These are phyloP conservation scores for Aphelidium insulamus DNA, from an alignment of 371 early-diverging fungal species.

Conservation along the genomic window DNA sequence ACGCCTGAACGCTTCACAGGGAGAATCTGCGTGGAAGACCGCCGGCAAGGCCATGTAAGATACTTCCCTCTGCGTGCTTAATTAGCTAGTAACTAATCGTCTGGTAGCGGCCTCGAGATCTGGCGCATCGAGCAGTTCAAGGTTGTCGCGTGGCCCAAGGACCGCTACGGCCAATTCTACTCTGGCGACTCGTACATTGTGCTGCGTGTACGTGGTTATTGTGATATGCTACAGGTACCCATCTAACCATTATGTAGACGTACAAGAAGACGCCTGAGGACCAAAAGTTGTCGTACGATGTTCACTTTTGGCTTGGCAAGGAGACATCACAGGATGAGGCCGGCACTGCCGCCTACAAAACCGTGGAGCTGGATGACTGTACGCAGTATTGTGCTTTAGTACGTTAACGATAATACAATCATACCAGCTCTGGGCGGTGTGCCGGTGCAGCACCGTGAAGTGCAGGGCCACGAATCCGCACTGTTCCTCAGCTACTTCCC, in stretches of 20 bases:
- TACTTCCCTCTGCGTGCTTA: no score
- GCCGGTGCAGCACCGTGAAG: constrained; percentile 58
- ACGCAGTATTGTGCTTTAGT: constrained; percentile 5
- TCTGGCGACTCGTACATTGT: constrained; percentile 58
- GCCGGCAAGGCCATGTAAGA: no score
- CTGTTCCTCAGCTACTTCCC: constrained; percentile 42
- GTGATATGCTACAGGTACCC: constrained; percentile 1
- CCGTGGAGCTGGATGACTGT: constrained; percentile 67
- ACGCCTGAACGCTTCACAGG: no score
- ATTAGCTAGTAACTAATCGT: neutral
- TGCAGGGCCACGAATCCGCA: constrained; percentile 36
- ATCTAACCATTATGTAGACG: neutral
- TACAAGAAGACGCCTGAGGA: neutral
- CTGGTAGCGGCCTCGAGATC: constrained; percentile 32
- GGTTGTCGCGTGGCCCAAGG: constrained; percentile 32
- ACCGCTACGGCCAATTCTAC: constrained; percentile 43
- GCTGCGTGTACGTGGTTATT: constrained; percentile 24
- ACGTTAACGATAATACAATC: neutral
- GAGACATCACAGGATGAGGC: constrained; percentile 49
- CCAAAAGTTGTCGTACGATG: constrained; percentile 18
- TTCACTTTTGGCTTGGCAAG: constrained; percentile 67
- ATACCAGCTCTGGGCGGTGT: constrained; percentile 28
- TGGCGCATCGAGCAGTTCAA: constrained; percentile 66
- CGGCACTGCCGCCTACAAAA: constrained; percentile 75
- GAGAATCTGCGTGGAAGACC: no score